Evolutionary conservation across 106 monocot genomes (phyloP).

Genomic region (Acorus gramineus): DNA sequence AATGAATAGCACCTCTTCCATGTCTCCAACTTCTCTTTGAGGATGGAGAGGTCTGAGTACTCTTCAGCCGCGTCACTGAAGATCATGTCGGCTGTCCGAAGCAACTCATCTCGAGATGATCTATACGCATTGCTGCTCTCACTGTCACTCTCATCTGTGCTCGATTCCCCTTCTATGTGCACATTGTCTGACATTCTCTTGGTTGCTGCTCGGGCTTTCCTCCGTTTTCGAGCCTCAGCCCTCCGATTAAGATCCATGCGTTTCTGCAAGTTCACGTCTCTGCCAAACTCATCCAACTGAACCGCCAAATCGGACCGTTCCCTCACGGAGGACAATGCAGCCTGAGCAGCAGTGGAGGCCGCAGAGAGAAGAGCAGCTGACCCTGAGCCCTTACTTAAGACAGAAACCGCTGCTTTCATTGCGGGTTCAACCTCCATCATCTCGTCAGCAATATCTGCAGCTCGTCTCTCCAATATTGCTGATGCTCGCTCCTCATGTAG

Average conservation of each 20-base stretch:
- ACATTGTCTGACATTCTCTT: constrained; percentile 28
- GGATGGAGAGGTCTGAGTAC: constrained; percentile 61
- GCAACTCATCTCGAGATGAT: constrained; percentile 66
- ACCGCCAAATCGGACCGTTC: constrained; percentile 49
- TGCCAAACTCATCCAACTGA: constrained; percentile 83
- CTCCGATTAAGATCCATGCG: constrained; percentile 54
- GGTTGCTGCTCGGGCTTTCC: constrained; percentile 39
- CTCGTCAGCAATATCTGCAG: constrained; percentile 52
- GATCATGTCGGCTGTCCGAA: constrained; percentile 56
- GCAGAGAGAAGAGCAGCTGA: constrained; percentile 35
- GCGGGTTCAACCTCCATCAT: constrained; percentile 49
- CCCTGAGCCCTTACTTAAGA: constrained; percentile 53
- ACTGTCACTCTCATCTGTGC: constrained; percentile 78
- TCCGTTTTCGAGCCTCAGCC: constrained; percentile 45
- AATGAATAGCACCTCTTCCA: constrained; percentile 56
- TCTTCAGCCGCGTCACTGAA: constrained; percentile 93
- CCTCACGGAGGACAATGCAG: constrained; percentile 47
- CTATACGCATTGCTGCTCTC: constrained; percentile 52
- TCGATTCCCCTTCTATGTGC: constrained; percentile 57
- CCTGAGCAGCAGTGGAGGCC: constrained; percentile 57
- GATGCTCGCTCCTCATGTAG: constrained; percentile 58
- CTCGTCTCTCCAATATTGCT: constrained; percentile 48
- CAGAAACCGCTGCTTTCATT: constrained; percentile 57
- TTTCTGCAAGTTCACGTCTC: constrained; percentile 66
- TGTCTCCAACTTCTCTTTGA: constrained; percentile 69